A percentile compares a stretch with the other conserved stretches of the same genome.
phyloP scores from a whole-genome alignment of 129 eudicot species.

The Ambrosia artemisiifolia region DNA sequence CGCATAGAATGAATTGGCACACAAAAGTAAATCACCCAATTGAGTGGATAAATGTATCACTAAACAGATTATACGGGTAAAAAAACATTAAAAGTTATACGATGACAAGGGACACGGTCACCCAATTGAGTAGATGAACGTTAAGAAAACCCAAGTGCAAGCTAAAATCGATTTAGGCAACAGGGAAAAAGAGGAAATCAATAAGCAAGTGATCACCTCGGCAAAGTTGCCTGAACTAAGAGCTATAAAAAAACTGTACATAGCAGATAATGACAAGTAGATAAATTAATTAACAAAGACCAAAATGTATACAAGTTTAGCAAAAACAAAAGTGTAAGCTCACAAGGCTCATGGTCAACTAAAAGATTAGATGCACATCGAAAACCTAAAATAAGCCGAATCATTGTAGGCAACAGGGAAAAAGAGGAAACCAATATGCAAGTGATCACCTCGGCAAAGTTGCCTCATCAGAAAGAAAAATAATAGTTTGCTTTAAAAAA shows the following conservation, averaged over 20 bases:
- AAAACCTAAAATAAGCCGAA: conserved; percentile 19
- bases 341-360: background rate
- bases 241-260: background rate
- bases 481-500: background rate
- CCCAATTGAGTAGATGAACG: conserved; percentile 3
- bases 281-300: background rate
- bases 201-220: conserved; percentile 54
- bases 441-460: conserved; percentile 72
- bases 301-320: background rate
- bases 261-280: background rate
- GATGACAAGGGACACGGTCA: conserved; percentile 7
- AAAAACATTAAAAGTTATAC: background rate
- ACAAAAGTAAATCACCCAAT: too few relatives aligned
- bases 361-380: background rate
- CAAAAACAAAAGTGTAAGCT: background rate
- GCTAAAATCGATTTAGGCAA: conserved; percentile 52
- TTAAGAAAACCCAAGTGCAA: background rate
- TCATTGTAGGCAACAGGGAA: conserved; percentile 67
- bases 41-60: too few relatives aligned
- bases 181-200: conserved; percentile 80
- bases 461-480: conserved; percentile 24
- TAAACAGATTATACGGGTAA: background rate
- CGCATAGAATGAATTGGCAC: too few relatives aligned
- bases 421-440: conserved; percentile 46
- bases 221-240: conserved; percentile 18